Evolutionary conservation across 164 flowering plant genomes (phyloP).

Genomic region (Vitis vinifera): ASM3070453v1 NC_081815.1:1804501-1805000

Average conservation of each 20-base stretch:
- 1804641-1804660: not conserved
- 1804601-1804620: slow-evolving; percentile 70
- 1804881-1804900: not conserved
- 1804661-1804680: not conserved
- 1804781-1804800: not conserved
- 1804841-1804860: no score
- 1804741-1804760: no score
- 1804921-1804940: not conserved
- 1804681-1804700: no score
- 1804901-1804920: not conserved
- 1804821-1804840: not conserved
- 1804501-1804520: no score
- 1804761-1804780: no score
- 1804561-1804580: slow-evolving; percentile 66
- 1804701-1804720: no score
- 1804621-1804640: slow-evolving; percentile 51
- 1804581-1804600: slow-evolving; percentile 45
- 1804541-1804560: slow-evolving; percentile 76
- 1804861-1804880: no score
- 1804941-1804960: not conserved
- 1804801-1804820: not conserved
- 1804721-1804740: no score
- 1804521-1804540: slow-evolving; percentile 14
- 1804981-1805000: not conserved
- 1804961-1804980: not conserved